Evolutionary conservation across 805 yeast genomes (phyloP).

Genomic region (Lachancea thermotolerans): DNA sequence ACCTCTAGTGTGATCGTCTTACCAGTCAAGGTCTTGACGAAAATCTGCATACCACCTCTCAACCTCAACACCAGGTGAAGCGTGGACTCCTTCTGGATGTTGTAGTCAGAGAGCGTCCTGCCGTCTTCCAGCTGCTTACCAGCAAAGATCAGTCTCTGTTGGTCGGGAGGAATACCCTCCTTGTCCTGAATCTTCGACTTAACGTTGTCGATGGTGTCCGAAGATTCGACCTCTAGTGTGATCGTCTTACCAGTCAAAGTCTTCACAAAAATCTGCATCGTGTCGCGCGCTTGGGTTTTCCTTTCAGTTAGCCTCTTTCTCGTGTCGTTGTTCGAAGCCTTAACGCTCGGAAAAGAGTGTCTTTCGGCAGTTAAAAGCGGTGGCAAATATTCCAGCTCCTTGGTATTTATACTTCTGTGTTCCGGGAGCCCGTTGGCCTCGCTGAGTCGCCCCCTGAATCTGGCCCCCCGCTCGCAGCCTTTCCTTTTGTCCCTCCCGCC

Average conservation of each 20-base stretch:
- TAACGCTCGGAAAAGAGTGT: no score
- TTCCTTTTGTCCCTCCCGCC: background rate
- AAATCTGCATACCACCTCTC: constrained; percentile 81
- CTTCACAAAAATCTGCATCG: constrained; percentile 84
- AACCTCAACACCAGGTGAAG: constrained; percentile 65
- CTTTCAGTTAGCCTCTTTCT: no score
- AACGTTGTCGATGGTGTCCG: constrained; percentile 89
- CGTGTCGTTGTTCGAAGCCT: no score
- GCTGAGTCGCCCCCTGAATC: no score
- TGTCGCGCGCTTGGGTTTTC: no score
- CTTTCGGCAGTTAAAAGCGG: background rate
- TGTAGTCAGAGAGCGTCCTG: constrained; percentile 64
- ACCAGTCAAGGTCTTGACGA: constrained; percentile 97
- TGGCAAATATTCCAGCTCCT: constrained; percentile 3
- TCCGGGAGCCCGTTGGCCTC: background rate
- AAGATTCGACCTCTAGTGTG: constrained; percentile 88
- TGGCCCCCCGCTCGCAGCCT: background rate
- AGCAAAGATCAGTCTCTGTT: constrained; percentile 61
- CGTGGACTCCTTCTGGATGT: constrained; percentile 66
- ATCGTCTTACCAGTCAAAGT: constrained; percentile 97
- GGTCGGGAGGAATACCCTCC: constrained; percentile 68
- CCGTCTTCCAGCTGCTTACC: constrained; percentile 70
- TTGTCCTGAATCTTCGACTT: constrained; percentile 69
- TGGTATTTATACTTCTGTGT: constrained; percentile 5
- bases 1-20: constrained; percentile 92